Evolutionary conservation across 495 filamentous ascomycete genomes (phyloP).

Genomic region (Aspergillus biplanus): DNA sequence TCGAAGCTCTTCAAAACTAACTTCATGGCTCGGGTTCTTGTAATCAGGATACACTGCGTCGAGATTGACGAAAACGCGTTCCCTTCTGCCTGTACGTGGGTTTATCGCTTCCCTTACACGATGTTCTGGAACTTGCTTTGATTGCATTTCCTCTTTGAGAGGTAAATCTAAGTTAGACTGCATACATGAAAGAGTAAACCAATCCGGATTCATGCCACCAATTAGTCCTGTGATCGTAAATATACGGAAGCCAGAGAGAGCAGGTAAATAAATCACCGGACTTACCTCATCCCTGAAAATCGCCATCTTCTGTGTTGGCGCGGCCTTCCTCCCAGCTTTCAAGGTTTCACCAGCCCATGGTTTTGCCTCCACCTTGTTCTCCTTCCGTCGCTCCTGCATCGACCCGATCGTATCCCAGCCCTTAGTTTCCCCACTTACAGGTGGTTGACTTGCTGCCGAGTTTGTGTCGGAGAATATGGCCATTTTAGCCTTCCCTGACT

Average conservation of each 20-base stretch:
- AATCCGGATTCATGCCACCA: conserved; percentile 64
- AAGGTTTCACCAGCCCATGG: conserved; percentile 93
- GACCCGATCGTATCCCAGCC: conserved; percentile 95
- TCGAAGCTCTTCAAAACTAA: conserved; percentile 89
- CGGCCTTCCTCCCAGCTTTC: conserved; percentile 80
- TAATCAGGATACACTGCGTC: conserved; percentile 80
- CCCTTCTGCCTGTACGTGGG: conserved; percentile 73
- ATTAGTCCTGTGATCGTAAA: conserved; percentile 99
- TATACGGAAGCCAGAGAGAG: conserved; percentile 58
- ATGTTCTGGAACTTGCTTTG: conserved; percentile 45
- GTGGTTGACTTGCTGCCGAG: conserved; percentile 43
- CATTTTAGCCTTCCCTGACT: conserved; percentile 75
- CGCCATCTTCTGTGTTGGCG: conserved; percentile 76
- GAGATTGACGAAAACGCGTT: conserved; percentile 85
- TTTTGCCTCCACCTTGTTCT: conserved; percentile 83
- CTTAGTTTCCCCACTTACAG: conserved; percentile 55
- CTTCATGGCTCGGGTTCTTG: conserved; percentile 67
- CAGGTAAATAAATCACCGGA: conserved; percentile 33
- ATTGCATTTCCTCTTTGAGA: conserved; percentile 41
- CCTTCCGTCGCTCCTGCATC: conserved; percentile 85
- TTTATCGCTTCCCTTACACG: conserved; percentile 76
- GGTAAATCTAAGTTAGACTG: conserved; percentile 58
- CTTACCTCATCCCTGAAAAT: conserved; percentile 97
- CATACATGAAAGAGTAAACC: conserved; percentile 59
- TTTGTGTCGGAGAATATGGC: conserved; percentile 85